Evolutionary conservation across 2,329 filamentous ascomycete genomes (phyloP), one percentile per base, ranked within the genome.

Genomic region (Graphiopsis chlorocephala): DNA sequence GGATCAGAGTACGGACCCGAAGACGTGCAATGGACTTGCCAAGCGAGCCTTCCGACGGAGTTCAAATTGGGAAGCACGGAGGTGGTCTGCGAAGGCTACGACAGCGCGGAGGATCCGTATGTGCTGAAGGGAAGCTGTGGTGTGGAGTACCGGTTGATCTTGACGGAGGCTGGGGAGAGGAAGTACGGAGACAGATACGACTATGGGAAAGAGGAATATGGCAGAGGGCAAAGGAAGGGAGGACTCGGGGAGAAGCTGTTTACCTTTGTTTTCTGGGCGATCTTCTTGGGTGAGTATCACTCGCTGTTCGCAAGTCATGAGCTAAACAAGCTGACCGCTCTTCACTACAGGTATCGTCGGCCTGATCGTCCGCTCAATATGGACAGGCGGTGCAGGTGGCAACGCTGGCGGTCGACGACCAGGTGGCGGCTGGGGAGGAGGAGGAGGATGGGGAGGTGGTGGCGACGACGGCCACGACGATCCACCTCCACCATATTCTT

Each of bases 101-200:
- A 85, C 65, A 83, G 81, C 15, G 79, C 89, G 0, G 86, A 94
- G 55, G 95, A 98, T 76, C 87, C 87, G 0, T 96, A 92, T 76
- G 85, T 98, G n/a, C 80, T 98, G 62, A 93, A 91, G 73, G 95
- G 95, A 25, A 95, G 91, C 76, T 98, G 94, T 78, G 95, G 90
- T 15, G 93, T 97, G 26, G 92, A 97, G 78, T 98, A 98, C 78
- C 84, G 89, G 15, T 78, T 98, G 7, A 77, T 90, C 0, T 81
- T 98, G 61, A 98, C 93, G 0, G 87, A 89, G 12, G 82, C 84
- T 67, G 95, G 95, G 3, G 88, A 93, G 78, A 78, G 84, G 70
- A 86, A 83, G 70, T 93, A 90, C 75, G 91, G 90, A 14, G 38
- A 58, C 17, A 53, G 50, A 55, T 25, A 42, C 23, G 64, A 58